Conservation (phyloP, 202 grass and related monocot genomes). For the Carex sylvatica region DNA sequence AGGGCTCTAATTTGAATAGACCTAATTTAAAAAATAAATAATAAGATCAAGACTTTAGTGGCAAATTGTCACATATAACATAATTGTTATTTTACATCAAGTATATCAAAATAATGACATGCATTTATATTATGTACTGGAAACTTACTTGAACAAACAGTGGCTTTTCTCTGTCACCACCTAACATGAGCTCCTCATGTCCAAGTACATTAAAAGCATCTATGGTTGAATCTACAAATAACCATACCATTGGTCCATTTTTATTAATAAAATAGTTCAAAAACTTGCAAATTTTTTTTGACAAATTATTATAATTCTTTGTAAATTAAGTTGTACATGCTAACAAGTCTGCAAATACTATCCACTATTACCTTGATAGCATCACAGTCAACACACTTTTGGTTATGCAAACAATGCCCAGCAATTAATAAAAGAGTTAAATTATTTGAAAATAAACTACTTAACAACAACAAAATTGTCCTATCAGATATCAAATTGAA, state of each 20-base stretch:
- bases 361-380: neutral
- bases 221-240: constrained; percentile 47
- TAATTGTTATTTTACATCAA: neutral
- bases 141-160: constrained; percentile 74
- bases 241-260: neutral
- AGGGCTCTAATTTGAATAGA: constrained; percentile 87
- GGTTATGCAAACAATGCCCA: neutral
- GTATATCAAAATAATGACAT: constrained; percentile 14
- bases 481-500: neutral
- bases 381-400: neutral
- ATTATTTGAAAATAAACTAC: neutral
- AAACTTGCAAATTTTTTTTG: neutral
- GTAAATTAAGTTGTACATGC: neutral
- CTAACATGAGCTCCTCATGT: constrained; percentile 47
- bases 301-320: neutral
- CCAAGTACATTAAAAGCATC: constrained; percentile 58
- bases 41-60: neutral
- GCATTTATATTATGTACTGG: neutral
- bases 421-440: neutral
- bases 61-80: constrained; percentile 5
- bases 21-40: constrained; percentile 41
- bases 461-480: neutral
- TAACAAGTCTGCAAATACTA: neutral
- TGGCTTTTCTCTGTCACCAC: constrained; percentile 54
- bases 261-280: constrained; percentile 23